phyloP scores from a whole-genome alignment of 83 land plant species.

The Picea mariana region DNA sequence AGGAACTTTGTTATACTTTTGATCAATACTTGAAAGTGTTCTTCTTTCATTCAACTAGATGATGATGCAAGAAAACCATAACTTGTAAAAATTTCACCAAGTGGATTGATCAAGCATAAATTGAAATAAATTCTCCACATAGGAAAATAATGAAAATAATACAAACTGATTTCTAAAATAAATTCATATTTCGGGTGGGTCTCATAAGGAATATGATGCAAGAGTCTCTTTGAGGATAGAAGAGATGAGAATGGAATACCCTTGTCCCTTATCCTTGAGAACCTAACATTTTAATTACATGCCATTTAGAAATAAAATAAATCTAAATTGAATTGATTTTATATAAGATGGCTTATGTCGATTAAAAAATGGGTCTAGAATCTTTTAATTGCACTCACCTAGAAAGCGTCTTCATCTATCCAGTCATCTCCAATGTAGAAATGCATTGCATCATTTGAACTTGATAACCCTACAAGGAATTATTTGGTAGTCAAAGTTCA shows the following conservation, averaged over 20 bases:
- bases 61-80: no score
- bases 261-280: conserved; percentile 18
- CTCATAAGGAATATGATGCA: conserved; percentile 60
- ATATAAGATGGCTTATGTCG: no score
- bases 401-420: conserved; percentile 34
- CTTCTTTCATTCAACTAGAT: no score
- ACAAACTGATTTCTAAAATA: neutral
- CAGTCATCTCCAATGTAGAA: conserved; percentile 38
- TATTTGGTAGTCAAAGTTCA: neutral
- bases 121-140: no score
- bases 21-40: no score
- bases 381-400: conserved; percentile 13
- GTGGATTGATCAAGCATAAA: no score
- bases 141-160: no score
- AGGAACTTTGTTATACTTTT: no score
- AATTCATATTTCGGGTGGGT: conserved; percentile 53
- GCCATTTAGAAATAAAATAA: neutral
- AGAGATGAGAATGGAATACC: conserved; percentile 41
- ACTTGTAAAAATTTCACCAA: no score
- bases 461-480: conserved; percentile 4
- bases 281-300: conserved; percentile 12
- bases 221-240: conserved; percentile 51
- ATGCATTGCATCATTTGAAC: conserved; percentile 12
- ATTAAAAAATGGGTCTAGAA: neutral
- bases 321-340: neutral